These are phyloP conservation scores for Plectosphaerella cucumerina DNA, from an alignment of 2,329 filamentous ascomycete genomes.

Conservation along the genomic window DNA sequence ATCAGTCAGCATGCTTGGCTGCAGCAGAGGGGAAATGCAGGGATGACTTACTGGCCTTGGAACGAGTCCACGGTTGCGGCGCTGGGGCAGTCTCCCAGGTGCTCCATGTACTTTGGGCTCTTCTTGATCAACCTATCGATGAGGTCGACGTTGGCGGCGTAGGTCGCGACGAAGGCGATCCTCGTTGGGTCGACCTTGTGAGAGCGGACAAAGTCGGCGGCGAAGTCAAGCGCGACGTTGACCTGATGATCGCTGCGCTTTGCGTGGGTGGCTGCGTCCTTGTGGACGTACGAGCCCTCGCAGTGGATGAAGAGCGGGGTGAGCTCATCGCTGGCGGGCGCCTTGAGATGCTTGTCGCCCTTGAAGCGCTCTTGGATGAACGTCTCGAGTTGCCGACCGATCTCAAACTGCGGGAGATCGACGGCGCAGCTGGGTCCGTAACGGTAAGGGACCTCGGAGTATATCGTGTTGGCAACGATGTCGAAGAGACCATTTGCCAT, in stretches of 20 bases:
- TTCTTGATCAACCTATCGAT: conserved; percentile 5
- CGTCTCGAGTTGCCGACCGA: background rate
- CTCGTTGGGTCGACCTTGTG: conserved; percentile 3
- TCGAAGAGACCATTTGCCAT: conserved; percentile 15
- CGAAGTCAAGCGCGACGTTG: conserved; percentile 12
- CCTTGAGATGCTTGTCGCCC: background rate
- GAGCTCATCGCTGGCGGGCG: conserved; percentile 1
- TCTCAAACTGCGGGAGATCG: background rate
- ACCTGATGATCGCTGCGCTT: conserved; percentile 12
- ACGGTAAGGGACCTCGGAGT: conserved; percentile 5
- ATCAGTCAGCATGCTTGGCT: no score
- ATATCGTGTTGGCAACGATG: conserved; percentile 7
- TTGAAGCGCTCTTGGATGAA: background rate
- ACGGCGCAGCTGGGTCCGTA: conserved; percentile 7
- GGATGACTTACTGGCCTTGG: conserved; percentile 15
- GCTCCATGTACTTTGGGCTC: conserved; percentile 1
- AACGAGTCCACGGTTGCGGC: conserved; percentile 14
- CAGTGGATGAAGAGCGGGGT: conserved; percentile 17
- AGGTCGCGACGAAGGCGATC: conserved; percentile 11
- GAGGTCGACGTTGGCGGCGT: conserved; percentile 9
- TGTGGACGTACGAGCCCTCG: background rate
- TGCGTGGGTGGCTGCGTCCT: conserved; percentile 1
- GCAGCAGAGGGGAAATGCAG: no score
- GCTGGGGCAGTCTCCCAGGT: conserved; percentile 6
- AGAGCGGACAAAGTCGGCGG: conserved; percentile 7